Base-by-base conservation (phyloP, 495 filamentous ascomycete species). In the Daldinia caldariorum region DNA sequence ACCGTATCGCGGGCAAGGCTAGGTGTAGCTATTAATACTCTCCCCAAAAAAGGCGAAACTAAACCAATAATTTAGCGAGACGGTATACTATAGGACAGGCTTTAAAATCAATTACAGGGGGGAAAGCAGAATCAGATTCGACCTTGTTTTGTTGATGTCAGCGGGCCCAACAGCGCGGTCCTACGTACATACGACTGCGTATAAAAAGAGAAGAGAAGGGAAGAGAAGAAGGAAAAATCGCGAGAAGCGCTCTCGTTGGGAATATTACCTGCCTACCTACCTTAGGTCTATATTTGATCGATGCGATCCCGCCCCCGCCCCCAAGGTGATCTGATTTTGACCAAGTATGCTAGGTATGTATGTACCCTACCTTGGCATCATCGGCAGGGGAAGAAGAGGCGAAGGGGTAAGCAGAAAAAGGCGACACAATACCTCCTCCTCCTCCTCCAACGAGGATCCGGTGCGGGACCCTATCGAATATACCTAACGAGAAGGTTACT, bases 401-500 rank as follows among this genome's bases (percentile, higher is more conserved):
- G 22, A 20, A 18, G 26, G 26, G 47, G 18, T 47, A 35, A 35
- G 34, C 34, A 35, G 9, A 35, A 10, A 10, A 35, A 26, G 26
- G 26, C 26, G 26, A 26, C 26, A 26, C 26, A 26, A 26, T 26
- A 26, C 26, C 26, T 26, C n/a, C n/a, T n/a, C n/a, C n/a, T n/a
- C n/a, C n/a, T n/a, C n/a, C n/a, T n/a, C n/a, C n/a, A n/a, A n/a
- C n/a, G n/a, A 18, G 47, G n/a, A 50, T 56, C 14, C 56, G 29
- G 50, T 49, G 50, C 61, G 49, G 38, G 58, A 58, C 16, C 57
- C 51, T 62, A 51, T 56, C 38, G 39, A 51, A 61, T 12, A 66
- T 41, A 58, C 47, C 59, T 58, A 45, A 63, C 69, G 69, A 72
- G 63, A 8, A 72, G 69, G 69, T 72, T 72, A 67, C 69, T 39